These are phyloP conservation scores for Ceratocystis alfenasii DNA, from an alignment of 2,329 filamentous ascomycete species.

Conservation along the genomic window DNA sequence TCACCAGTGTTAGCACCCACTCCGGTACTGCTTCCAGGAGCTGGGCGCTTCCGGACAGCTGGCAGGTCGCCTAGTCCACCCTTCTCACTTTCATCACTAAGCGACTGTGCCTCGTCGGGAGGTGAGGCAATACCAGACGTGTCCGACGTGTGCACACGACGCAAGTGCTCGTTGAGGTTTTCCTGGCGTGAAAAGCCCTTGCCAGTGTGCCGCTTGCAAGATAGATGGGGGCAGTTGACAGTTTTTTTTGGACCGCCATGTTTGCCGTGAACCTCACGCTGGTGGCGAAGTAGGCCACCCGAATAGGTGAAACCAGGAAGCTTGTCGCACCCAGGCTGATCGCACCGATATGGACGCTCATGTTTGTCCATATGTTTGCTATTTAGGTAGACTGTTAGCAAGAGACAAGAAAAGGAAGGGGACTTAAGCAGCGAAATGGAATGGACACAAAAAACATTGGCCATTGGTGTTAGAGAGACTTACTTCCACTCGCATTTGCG, in stretches of 20 bases:
- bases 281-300: slow-evolving; percentile 75
- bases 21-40: background rate
- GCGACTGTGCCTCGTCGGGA: slow-evolving; percentile 30
- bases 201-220: slow-evolving; percentile 80
- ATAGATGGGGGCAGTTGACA: slow-evolving; percentile 70
- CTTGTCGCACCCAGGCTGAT: slow-evolving; percentile 72
- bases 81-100: slow-evolving; percentile 38
- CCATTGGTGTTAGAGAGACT: slow-evolving; percentile 32
- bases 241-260: slow-evolving; percentile 80
- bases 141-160: slow-evolving; percentile 74
- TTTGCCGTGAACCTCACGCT: slow-evolving; percentile 86
- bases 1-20: background rate
- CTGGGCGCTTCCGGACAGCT: slow-evolving; percentile 12
- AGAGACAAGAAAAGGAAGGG: background rate
- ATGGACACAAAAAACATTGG: background rate
- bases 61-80: slow-evolving; percentile 23
- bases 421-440: background rate
- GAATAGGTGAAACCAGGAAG: slow-evolving; percentile 91
- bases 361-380: slow-evolving; percentile 99
- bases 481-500: slow-evolving; percentile 92
- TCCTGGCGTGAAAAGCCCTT: slow-evolving; percentile 88
- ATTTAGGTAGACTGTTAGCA: slow-evolving; percentile 25
- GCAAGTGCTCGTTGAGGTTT: slow-evolving; percentile 85
- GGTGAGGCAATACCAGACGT: slow-evolving; percentile 35
- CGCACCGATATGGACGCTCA: slow-evolving; percentile 82